phyloP scores from a whole-genome alignment of 2,329 filamentous ascomycete species.

The Fusarium duplospermum region DNA sequence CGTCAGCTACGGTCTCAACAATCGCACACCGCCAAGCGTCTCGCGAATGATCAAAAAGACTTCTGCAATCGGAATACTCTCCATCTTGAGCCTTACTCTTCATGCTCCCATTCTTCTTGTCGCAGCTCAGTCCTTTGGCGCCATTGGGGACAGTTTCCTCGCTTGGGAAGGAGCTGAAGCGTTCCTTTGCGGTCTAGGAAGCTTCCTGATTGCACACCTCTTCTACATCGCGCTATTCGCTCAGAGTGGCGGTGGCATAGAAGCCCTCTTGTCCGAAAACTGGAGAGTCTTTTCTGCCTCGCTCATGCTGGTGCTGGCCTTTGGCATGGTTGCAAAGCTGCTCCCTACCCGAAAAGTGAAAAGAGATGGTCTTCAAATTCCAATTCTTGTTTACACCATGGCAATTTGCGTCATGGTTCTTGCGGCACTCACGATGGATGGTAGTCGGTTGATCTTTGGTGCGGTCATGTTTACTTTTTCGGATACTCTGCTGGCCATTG shows the following conservation, averaged over 20 bases:
- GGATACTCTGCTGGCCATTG: constrained; percentile 48
- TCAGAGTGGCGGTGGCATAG: constrained; percentile 13
- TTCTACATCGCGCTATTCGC: constrained; percentile 49
- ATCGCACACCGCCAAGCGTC: constrained; percentile 37
- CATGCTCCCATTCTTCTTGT: constrained; percentile 37
- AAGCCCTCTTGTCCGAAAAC: constrained; percentile 8
- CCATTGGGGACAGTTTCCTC: constrained; percentile 52
- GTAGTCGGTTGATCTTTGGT: constrained; percentile 40
- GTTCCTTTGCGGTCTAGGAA: constrained; percentile 49
- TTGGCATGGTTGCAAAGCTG: constrained; percentile 43
- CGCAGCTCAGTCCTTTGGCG: constrained; percentile 46
- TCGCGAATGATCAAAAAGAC: constrained; percentile 48
- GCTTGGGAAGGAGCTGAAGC: constrained; percentile 48
- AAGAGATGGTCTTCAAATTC: constrained; percentile 34
- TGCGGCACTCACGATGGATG: constrained; percentile 44
- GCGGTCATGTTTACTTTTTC: constrained; percentile 49
- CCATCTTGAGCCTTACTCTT: constrained; percentile 29
- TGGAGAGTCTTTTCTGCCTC: constrained; percentile 31
- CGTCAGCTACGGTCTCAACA: constrained; percentile 32
- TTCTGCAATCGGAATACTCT: constrained; percentile 46
- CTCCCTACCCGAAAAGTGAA: constrained; percentile 40
- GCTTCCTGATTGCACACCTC: constrained; percentile 50
- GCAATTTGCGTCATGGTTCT: constrained; percentile 49
- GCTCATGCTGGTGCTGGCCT: constrained; percentile 38
- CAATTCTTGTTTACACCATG: constrained; percentile 48